Conservation (phyloP, 805 yeast species). For the Suhomyces prunicola region DNA sequence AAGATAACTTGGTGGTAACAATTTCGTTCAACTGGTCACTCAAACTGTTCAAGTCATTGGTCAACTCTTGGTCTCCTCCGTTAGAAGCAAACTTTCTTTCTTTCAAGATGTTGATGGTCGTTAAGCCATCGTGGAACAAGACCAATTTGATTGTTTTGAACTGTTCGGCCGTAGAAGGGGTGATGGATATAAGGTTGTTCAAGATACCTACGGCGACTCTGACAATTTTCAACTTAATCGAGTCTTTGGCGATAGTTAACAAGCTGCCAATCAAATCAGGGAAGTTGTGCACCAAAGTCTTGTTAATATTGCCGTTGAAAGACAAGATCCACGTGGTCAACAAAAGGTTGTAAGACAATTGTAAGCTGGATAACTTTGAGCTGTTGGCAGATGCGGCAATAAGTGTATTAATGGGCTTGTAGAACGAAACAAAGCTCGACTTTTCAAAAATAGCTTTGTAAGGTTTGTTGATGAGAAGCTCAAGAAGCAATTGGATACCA, state of each 20-base stretch:
- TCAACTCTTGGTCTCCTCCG: conserved; percentile 76
- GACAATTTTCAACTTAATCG: conserved; percentile 89
- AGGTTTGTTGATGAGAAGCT: conserved; percentile 51
- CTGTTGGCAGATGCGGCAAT: conserved; percentile 28
- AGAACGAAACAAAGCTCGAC: conserved; percentile 31
- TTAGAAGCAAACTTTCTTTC: conserved; percentile 82
- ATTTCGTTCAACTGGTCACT: conserved; percentile 63
- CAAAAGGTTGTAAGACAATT: conserved; percentile 77
- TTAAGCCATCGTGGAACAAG: conserved; percentile 71
- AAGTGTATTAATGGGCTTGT: conserved; percentile 30
- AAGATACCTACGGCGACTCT: conserved; percentile 78
- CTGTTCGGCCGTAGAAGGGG: conserved; percentile 28
- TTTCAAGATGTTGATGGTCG: conserved; percentile 62
- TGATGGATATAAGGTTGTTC: conserved; percentile 51
- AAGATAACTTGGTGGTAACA: conserved; percentile 69
- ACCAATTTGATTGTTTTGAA: conserved; percentile 61
- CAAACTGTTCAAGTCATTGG: conserved; percentile 62
- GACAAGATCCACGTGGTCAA: conserved; percentile 83
- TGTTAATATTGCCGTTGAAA: conserved; percentile 57
- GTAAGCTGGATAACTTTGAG: conserved; percentile 54
- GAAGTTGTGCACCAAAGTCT: conserved; percentile 48
- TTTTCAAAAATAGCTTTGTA: conserved; percentile 51
- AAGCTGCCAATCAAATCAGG: conserved; percentile 52
- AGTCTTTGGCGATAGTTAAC: conserved; percentile 62
- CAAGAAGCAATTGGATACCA: conserved; percentile 60